Base-by-base conservation (phyloP, 495 filamentous ascomycete genomes). In the Tuber microsphaerosporum region DNA sequence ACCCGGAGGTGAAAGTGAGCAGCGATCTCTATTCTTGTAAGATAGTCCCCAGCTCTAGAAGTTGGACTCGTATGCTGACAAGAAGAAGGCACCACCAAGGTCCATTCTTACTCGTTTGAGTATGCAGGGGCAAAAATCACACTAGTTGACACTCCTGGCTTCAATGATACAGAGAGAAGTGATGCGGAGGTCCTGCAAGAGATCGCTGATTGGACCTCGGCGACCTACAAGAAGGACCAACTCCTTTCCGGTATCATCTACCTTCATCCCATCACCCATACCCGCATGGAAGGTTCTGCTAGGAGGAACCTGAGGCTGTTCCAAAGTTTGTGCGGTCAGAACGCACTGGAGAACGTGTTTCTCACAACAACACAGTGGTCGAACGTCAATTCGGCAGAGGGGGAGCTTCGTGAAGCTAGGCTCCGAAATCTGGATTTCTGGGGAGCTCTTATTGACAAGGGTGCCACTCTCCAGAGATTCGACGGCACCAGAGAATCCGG, bases 111-210 rank as follows among this genome's bases (percentile, higher is more conserved):
- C 7, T 37, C 20, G 0, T 80, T 75, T 65, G 70, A 44, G 0
- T 56, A 79, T 16, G 73, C 74, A 20, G 81, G 77, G 26, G 71
- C 75, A 9, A 70, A 42, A 1, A 72, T 86, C 31, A 80, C 78
- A 41, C 79, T 88, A 9, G 81, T 88, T 46, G 87, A 88, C 75
- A 88, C 86, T 0, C 87, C 86, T 8, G 87, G 87, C n/a, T 88
- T 88, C 65, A 82, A 88, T 75, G 87, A 88, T 78, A 86, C 85
- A 2, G 75, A 75, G 17, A 78, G 83, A 1, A 82, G 77, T 7
- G 86, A 87, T 45, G 77, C 81, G 5, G 84, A 86, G 3, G 79
- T 86, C 9, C 83, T 88, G 2, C 74, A 74, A 9, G 79, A 84
- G 14, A 84, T 86, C 31, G 77, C 84, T 14, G 71, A 71, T 12